Percentiles rank a stretch among this genome's conserved stretches.
Evolutionary conservation across 1,284 basidiomycete species (phyloP).

Genomic region (Naganishia sp.): DNA sequence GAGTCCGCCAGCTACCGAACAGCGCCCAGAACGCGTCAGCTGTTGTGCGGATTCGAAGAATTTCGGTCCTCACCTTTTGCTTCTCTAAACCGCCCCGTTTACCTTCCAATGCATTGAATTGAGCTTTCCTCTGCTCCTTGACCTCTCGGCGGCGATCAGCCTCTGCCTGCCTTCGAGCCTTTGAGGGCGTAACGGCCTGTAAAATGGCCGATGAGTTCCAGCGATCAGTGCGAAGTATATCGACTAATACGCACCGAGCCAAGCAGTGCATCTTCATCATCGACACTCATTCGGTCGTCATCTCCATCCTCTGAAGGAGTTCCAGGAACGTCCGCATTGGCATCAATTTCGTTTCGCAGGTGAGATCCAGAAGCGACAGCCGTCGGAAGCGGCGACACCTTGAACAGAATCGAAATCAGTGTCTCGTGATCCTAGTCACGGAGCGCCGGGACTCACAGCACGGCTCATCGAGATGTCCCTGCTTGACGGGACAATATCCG

Average conservation of each 20-base stretch:
- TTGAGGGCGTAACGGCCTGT: slow-evolving; percentile 25
- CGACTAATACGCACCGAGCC: not conserved
- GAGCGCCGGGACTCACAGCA: slow-evolving; percentile 15
- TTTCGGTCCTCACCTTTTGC: slow-evolving; percentile 42
- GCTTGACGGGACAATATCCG: slow-evolving; percentile 28
- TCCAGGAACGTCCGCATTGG: not conserved
- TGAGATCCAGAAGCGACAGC: slow-evolving; percentile 23
- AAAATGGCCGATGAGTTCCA: not conserved
- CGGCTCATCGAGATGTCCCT: slow-evolving; percentile 30
- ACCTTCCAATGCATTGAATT: slow-evolving; percentile 48
- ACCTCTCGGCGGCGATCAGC: slow-evolving; percentile 41
- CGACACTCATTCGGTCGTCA: slow-evolving; percentile 29
- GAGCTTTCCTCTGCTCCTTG: slow-evolving; percentile 45
- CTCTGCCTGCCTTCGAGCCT: slow-evolving; percentile 26
- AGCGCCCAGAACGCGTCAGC: not conserved
- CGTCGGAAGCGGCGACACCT: slow-evolving; percentile 20
- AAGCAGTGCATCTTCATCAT: slow-evolving; percentile 8
- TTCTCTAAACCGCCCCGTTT: slow-evolving; percentile 50
- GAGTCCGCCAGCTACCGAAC: slow-evolving; percentile 77
- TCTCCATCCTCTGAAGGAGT: slow-evolving; percentile 39
- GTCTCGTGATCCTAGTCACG: too few relatives aligned
- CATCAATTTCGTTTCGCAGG: slow-evolving; percentile 24
- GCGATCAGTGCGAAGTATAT: not conserved
- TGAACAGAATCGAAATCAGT: not conserved
- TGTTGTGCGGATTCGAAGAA: not conserved